These are phyloP conservation scores for Cylindrotheca fusiformis DNA, from an alignment of 108 stramenopile genomes.

Conservation along the genomic window DNA sequence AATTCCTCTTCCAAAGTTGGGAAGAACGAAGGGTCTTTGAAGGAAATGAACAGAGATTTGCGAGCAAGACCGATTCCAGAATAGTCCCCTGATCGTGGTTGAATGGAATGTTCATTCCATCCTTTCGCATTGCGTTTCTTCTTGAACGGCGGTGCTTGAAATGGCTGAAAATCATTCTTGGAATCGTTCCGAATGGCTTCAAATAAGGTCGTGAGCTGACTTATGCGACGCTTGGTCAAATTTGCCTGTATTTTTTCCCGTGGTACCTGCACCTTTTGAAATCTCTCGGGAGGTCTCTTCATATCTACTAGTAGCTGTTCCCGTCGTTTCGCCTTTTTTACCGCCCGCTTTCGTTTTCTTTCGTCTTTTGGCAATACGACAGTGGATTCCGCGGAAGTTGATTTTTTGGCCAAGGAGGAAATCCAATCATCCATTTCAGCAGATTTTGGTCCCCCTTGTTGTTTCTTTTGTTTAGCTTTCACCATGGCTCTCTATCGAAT, in stretches of 20 bases:
- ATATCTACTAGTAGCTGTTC: too few relatives aligned
- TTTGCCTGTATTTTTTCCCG: neutral
- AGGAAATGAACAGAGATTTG: slow-evolving; percentile 55
- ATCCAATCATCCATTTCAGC: slow-evolving; percentile 35
- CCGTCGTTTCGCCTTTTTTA: slow-evolving; percentile 30
- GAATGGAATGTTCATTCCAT: slow-evolving; percentile 53
- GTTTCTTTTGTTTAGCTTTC: slow-evolving; percentile 8
- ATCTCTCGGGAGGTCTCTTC: too few relatives aligned
- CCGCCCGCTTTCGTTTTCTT: slow-evolving; percentile 37
- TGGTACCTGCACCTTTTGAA: neutral
- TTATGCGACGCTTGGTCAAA: neutral
- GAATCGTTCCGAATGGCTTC: neutral
- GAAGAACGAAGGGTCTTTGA: slow-evolving; percentile 64
- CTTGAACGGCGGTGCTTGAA: slow-evolving; percentile 4
- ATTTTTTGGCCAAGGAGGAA: slow-evolving; percentile 34
- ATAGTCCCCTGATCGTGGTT: slow-evolving; percentile 78
- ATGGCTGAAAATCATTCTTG: slow-evolving; percentile 2
- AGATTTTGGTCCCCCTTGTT: neutral
- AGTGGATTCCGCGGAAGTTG: slow-evolving; percentile 7
- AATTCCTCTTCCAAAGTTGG: slow-evolving; percentile 80
- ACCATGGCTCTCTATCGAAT: too few relatives aligned
- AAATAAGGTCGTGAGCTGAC: neutral
- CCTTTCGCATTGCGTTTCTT: slow-evolving; percentile 31
- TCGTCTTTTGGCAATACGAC: slow-evolving; percentile 32
- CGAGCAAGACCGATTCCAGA: slow-evolving; percentile 82